phyloP scores from a whole-genome alignment of 352 stramenopile genomes.

The Globisporangium radiosum region DNA sequence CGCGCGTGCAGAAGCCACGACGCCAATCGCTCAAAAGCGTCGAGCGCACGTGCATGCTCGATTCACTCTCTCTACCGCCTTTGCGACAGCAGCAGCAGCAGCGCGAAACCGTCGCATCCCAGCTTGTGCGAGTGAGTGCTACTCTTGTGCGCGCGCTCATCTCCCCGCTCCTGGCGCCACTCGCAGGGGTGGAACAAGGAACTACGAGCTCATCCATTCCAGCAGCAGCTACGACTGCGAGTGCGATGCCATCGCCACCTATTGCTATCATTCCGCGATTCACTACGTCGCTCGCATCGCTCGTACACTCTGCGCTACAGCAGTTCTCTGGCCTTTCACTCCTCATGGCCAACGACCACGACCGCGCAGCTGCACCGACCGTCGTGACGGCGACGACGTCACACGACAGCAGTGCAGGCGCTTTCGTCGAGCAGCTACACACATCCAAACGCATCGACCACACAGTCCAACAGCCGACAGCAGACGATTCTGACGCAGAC shows the following conservation, averaged over 20 bases:
- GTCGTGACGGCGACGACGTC: constrained; percentile 1
- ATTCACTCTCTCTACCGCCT: constrained; percentile 1
- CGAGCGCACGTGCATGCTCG: constrained; percentile 14
- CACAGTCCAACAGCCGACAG: too few species aligned
- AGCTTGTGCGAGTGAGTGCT: too few species aligned
- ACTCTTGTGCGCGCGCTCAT: constrained; percentile 6
- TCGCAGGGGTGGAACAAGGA: constrained; percentile 9
- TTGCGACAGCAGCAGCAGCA: neutral
- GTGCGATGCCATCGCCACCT: neutral
- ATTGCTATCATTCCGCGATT: constrained; percentile 3
- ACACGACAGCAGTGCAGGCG: neutral
- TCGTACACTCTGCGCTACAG: neutral
- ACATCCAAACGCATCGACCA: too few species aligned
- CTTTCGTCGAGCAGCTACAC: too few species aligned
- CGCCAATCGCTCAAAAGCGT: constrained; percentile 15
- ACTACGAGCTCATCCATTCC: neutral
- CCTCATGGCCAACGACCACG: constrained; percentile 22
- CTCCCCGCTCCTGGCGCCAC: constrained; percentile 10
- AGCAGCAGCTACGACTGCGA: neutral
- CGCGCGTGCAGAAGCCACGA: constrained; percentile 19
- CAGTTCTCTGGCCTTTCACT: constrained; percentile 12
- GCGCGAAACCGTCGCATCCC: neutral
- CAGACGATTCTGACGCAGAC: neutral
- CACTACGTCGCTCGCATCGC: constrained; percentile 1
- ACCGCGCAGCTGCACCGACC: constrained; percentile 4